Base-by-base conservation (phyloP, 192 early-diverging fungal species). In the Geosiphon pyriformis region DNA sequence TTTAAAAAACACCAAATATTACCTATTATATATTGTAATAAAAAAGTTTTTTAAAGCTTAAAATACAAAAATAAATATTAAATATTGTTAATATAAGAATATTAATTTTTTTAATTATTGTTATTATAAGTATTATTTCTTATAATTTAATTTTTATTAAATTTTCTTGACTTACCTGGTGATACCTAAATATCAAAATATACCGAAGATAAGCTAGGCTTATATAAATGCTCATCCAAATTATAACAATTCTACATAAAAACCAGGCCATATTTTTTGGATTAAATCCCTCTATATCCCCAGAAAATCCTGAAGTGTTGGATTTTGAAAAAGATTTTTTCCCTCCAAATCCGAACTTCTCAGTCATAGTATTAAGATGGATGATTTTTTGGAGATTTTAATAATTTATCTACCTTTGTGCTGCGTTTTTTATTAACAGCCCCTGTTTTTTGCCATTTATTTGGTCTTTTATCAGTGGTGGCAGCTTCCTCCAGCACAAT, bases 331-430 rank as follows among this genome's bases (percentile, higher is more conserved):
- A 70, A 30, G 89, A 78, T 80, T 93, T 92, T 72, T 88, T 87
- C 50, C 94, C 94, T 48, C 94, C 94, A 81, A 91, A 94, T 1
- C 94, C 94, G 74, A 87, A 98, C 80, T 92, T 94, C 35, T 83
- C 76, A 72, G 95, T 88, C 78, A 93, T 92, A 49, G 60, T n/a
- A 18, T n/a, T 18, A 4, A 23, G 26, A 20, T 4, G 18, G 20
- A 26, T 25, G 12, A 31, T 1, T 29, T 56, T 31, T 56, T n/a
- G n/a, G 12, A 11, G 4, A 15, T 72, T 72, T 30, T 25, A 29
- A 29, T 66, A 60, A 26, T 72, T 66, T 59, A 61, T 54, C n/a
- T n/a, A 66, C 64, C 64, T 66, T 66, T 17, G 11, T 55, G 12
- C 12, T 7, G 17, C 64, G 64, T 35, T 66, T 66, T 33, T 12